These are phyloP conservation scores for Brassica carinata DNA, from an alignment of 345 rosid species.

Conservation along the genomic window DNA sequence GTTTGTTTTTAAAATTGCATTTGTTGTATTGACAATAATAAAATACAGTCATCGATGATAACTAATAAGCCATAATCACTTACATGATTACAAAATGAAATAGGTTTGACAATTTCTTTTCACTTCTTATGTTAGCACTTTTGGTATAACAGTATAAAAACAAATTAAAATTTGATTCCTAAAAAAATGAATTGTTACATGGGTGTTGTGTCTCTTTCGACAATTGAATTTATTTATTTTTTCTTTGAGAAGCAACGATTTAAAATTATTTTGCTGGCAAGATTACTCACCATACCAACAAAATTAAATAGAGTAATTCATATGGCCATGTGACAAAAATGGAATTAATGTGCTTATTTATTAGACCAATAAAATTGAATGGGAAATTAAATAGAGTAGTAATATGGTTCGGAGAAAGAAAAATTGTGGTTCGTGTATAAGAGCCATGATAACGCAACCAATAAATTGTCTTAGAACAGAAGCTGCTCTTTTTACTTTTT, in stretches of 20 bases:
- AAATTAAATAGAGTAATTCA: conserved; percentile 15
- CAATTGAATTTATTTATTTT: background rate
- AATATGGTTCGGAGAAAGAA: conserved; percentile 10
- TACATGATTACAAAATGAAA: background rate
- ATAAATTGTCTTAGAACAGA: conserved; percentile 18
- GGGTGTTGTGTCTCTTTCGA: conserved; percentile 15
- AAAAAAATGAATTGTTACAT: background rate
- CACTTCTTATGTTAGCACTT: background rate
- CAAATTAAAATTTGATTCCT: background rate
- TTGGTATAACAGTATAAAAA: background rate
- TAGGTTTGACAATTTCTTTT: background rate
- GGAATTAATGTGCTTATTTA: conserved; percentile 22
- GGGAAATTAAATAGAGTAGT: conserved; percentile 29
- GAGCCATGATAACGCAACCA: conserved; percentile 30
- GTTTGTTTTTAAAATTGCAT: background rate
- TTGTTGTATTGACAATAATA: background rate
- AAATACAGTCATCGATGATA: background rate
- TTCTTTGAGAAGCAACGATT: background rate
- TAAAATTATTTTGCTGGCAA: background rate
- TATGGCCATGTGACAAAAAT: conserved; percentile 20
- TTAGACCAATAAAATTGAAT: conserved; percentile 33
- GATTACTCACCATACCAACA: conserved; percentile 27
- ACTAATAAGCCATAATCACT: background rate
- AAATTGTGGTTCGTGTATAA: too few species aligned
- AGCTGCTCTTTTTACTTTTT: conserved; percentile 12